These are phyloP conservation scores for Scheffersomyces ergatensis DNA, from an alignment of 805 yeast species.

Conservation along the genomic window DNA sequence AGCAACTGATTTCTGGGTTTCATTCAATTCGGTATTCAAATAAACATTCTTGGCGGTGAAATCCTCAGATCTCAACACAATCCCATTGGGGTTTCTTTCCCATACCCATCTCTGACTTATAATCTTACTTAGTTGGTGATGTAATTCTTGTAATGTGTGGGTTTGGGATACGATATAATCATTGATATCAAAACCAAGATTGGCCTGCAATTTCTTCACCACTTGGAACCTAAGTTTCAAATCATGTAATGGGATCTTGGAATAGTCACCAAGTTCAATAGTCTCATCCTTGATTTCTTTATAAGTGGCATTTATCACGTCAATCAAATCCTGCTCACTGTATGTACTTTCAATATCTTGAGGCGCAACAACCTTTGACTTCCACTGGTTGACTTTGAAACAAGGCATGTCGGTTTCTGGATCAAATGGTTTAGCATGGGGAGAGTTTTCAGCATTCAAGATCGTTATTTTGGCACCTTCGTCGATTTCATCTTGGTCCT, in stretches of 20 bases:
- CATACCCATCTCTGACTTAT: constrained; percentile 44
- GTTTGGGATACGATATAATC: constrained; percentile 48
- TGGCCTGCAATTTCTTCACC: constrained; percentile 46
- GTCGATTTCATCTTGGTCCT: constrained; percentile 36
- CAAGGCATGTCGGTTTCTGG: constrained; percentile 31
- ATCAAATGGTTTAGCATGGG: constrained; percentile 22
- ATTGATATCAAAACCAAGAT: constrained; percentile 51
- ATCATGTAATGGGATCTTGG: constrained; percentile 30
- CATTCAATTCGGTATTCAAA: constrained; percentile 49
- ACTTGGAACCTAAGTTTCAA: constrained; percentile 48
- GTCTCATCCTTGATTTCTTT: constrained; percentile 12
- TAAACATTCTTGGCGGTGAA: constrained; percentile 59
- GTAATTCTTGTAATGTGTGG: constrained; percentile 37
- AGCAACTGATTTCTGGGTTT: too few species aligned
- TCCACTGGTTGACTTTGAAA: constrained; percentile 37
- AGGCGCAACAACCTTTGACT: constrained; percentile 16
- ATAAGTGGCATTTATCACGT: constrained; percentile 24
- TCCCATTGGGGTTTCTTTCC: constrained; percentile 75
- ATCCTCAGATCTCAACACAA: constrained; percentile 54
- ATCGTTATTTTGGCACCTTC: constrained; percentile 30
- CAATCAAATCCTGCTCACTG: constrained; percentile 17
- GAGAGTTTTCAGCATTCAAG: constrained; percentile 35
- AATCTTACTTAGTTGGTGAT: constrained; percentile 33
- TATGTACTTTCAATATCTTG: constrained; percentile 28
- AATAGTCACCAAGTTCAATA: constrained; percentile 8